A percentile compares a stretch with the other conserved stretches of the same genome.
Evolutionary conservation across 2,329 filamentous ascomycete genomes (phyloP).

Genomic region (Metarhizium humberi): DNA sequence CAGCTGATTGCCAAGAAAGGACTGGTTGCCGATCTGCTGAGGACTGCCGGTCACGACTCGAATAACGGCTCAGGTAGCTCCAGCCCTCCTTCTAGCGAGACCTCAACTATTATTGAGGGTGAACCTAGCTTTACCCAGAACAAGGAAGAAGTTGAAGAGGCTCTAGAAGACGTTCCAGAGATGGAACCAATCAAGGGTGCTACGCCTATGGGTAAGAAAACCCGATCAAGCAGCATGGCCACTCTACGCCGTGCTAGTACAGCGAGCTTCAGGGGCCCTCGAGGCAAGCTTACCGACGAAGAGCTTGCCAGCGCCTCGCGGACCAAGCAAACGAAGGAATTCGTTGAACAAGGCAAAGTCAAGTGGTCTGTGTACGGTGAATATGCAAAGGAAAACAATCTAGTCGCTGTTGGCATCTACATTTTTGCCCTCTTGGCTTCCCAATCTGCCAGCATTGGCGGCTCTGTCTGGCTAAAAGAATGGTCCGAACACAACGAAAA

Average conservation of each 20-base stretch:
- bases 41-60: conserved; percentile 57
- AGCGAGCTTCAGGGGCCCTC: conserved; percentile 77
- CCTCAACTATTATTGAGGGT: conserved; percentile 46
- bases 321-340: conserved; percentile 80
- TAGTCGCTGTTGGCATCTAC: conserved; percentile 76
- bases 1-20: conserved; percentile 93
- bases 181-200: conserved; percentile 63
- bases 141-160: conserved; percentile 63
- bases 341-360: conserved; percentile 89
- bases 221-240: conserved; percentile 58
- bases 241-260: conserved; percentile 86
- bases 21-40: conserved; percentile 75
- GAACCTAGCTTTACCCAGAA: conserved; percentile 39
- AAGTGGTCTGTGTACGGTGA: conserved; percentile 90
- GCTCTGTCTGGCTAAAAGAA: conserved; percentile 85
- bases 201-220: conserved; percentile 38
- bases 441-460: conserved; percentile 74
- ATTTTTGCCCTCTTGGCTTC: conserved; percentile 65
- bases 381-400: conserved; percentile 91
- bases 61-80: conserved; percentile 34
- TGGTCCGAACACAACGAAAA: conserved; percentile 78
- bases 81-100: conserved; percentile 39
- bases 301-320: conserved; percentile 63
- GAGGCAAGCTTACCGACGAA: conserved; percentile 78
- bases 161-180: conserved; percentile 66